These are phyloP conservation scores for Kazachstania taianensis DNA, from an alignment of 805 yeast genomes.

Conservation along the genomic window DNA sequence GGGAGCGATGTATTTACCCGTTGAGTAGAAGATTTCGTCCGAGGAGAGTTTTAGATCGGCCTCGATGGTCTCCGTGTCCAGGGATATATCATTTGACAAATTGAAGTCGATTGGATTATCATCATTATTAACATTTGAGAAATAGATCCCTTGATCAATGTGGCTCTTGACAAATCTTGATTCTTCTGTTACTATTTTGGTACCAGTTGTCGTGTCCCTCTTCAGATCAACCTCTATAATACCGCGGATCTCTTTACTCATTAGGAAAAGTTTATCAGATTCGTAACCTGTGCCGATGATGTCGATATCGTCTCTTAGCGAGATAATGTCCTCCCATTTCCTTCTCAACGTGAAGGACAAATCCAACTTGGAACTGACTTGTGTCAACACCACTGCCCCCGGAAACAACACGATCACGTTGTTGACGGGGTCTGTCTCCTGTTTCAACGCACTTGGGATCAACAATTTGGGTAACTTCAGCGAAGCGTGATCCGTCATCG, in stretches of 20 bases:
- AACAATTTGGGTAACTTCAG: constrained; percentile 9
- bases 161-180: constrained; percentile 49
- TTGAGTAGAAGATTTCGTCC: constrained; percentile 46
- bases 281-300: constrained; percentile 56
- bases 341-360: constrained; percentile 28
- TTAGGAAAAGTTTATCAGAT: constrained; percentile 34
- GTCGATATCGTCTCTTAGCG: constrained; percentile 41
- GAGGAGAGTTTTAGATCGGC: constrained; percentile 42
- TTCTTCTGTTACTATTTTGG: constrained; percentile 14
- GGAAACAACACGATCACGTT: constrained; percentile 52
- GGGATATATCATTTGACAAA: constrained; percentile 35
- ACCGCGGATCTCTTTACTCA: constrained; percentile 45
- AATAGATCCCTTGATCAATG: constrained; percentile 71
- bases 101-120: constrained; percentile 40
- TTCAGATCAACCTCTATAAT: constrained; percentile 47
- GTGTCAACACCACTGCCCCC: constrained; percentile 56
- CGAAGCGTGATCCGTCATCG: constrained; percentile 3
- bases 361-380: constrained; percentile 36
- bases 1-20: constrained; percentile 47
- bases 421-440: constrained; percentile 10
- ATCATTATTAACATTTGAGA: constrained; percentile 36
- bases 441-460: constrained; percentile 7
- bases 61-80: constrained; percentile 38
- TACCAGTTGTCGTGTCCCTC: constrained; percentile 18
- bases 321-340: constrained; percentile 76